Percentiles rank a stretch among this genome's conserved stretches.
Evolutionary conservation across 192 early-diverging fungal genomes (phyloP).

Genomic region (Gamsiella multidivaricata): DNA sequence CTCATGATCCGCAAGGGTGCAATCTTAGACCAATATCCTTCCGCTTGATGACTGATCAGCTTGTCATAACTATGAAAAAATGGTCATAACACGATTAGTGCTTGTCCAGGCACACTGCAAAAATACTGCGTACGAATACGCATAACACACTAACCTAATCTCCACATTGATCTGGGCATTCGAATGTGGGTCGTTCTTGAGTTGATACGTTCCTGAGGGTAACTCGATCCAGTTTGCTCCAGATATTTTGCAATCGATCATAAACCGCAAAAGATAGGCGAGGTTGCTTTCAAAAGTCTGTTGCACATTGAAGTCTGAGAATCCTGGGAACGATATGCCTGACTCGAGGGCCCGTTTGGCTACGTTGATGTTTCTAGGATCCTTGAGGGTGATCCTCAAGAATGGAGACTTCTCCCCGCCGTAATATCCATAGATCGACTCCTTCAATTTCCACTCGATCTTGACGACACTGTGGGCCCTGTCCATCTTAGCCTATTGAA

Average conservation of each 20-base stretch:
- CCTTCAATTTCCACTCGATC: slow-evolving; percentile 79
- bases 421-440: slow-evolving; percentile 89
- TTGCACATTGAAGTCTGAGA: slow-evolving; percentile 24
- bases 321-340: slow-evolving; percentile 47
- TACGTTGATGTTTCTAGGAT: slow-evolving; percentile 57
- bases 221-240: slow-evolving; percentile 96
- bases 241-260: slow-evolving; percentile 89
- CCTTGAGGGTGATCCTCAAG: slow-evolving; percentile 76
- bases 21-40: slow-evolving; percentile 91
- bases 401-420: slow-evolving; percentile 84
- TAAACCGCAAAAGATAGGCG: slow-evolving; percentile 88
- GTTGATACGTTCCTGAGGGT: slow-evolving; percentile 75
- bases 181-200: slow-evolving; percentile 61
- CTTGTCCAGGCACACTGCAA: not conserved
- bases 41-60: slow-evolving; percentile 85
- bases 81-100: not conserved
- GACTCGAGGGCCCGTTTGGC: slow-evolving; percentile 38
- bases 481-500: slow-evolving; percentile 44
- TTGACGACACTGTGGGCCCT: slow-evolving; percentile 59
- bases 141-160: slow-evolving; percentile 53
- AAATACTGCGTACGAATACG: not conserved
- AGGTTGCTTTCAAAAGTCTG: slow-evolving; percentile 91
- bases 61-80: slow-evolving; percentile 68
- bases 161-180: slow-evolving; percentile 88
- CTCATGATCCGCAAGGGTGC: slow-evolving; percentile 95